These are phyloP conservation scores for Buddleja alternifolia DNA, from an alignment of 257 asterid genomes.

Conservation along the genomic window DNA sequence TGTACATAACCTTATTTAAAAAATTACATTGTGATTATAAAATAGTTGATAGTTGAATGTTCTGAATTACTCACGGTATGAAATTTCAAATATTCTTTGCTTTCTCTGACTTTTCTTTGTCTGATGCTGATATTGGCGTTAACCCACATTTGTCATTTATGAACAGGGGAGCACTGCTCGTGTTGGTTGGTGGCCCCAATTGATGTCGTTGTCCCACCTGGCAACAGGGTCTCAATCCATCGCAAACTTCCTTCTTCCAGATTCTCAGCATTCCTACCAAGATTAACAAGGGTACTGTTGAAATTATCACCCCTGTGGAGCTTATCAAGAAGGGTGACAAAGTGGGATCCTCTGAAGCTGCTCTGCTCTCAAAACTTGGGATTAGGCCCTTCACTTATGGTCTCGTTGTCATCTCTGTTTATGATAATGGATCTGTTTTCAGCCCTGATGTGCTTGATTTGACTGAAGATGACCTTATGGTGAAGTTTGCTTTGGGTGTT, in stretches of 20 bases:
- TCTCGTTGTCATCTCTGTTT: constrained; percentile 47
- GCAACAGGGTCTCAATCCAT: constrained; percentile 78
- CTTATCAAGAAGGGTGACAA: constrained; percentile 74
- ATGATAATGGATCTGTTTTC: constrained; percentile 67
- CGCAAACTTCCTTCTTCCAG: constrained; percentile 79
- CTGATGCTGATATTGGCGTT: not conserved
- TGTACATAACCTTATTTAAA: no score
- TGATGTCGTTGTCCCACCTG: constrained; percentile 76
- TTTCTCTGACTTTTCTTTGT: no score
- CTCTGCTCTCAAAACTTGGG: constrained; percentile 69
- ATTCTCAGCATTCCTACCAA: constrained; percentile 69
- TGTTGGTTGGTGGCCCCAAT: constrained; percentile 70
- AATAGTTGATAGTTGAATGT: no score
- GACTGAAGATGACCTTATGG: constrained; percentile 62
- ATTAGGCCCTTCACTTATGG: constrained; percentile 72
- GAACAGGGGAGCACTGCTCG: constrained; percentile 78
- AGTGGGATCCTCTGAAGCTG: constrained; percentile 78
- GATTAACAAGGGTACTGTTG: constrained; percentile 82
- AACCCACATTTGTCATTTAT: not conserved
- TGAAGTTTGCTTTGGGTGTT: constrained; percentile 60
- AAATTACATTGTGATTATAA: no score
- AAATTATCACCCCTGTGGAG: constrained; percentile 70
- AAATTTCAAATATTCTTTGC: no score
- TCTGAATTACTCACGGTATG: no score
- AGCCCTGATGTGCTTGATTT: constrained; percentile 62